Percentiles rank a stretch among this genome's conserved stretches.
Conservation (phyloP, 768 basidiomycete species). For the Psilocybe subaeruginosa region DNA sequence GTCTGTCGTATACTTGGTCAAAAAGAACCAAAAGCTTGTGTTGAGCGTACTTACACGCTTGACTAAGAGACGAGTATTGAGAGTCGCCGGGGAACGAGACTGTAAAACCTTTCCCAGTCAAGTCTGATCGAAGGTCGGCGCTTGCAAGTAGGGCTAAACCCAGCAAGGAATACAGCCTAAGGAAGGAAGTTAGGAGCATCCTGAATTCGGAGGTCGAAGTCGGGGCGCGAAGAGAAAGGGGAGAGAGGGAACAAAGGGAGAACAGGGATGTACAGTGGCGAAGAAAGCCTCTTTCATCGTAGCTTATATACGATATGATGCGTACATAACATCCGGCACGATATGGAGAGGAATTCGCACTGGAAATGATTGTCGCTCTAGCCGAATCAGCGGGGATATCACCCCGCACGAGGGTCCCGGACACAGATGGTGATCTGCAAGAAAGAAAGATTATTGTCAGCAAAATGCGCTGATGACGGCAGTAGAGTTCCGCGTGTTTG, state of each 20-base stretch:
- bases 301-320: background rate
- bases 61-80: slow-evolving; percentile 16
- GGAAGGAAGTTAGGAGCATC: background rate
- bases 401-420: background rate
- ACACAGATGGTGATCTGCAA: background rate
- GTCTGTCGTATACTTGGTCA: slow-evolving; percentile 13
- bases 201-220: background rate
- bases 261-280: background rate
- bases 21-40: background rate
- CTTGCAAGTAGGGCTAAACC: background rate
- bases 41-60: slow-evolving; percentile 21
- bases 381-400: background rate
- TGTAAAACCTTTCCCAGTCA: slow-evolving; percentile 20
- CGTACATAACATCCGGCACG: too few species aligned
- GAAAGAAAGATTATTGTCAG: background rate
- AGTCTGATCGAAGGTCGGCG: slow-evolving; percentile 14
- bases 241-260: background rate
- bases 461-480: background rate
- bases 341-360: too few species aligned
- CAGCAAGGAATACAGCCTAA: slow-evolving; percentile 1
- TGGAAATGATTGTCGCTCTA: background rate
- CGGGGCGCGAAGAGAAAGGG: background rate
- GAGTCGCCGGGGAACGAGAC: slow-evolving; percentile 21
- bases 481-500: background rate
- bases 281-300: background rate